These are phyloP conservation scores for Rhododendron vialii DNA, from an alignment of 148 eudicot species.

Conservation along the genomic window DNA sequence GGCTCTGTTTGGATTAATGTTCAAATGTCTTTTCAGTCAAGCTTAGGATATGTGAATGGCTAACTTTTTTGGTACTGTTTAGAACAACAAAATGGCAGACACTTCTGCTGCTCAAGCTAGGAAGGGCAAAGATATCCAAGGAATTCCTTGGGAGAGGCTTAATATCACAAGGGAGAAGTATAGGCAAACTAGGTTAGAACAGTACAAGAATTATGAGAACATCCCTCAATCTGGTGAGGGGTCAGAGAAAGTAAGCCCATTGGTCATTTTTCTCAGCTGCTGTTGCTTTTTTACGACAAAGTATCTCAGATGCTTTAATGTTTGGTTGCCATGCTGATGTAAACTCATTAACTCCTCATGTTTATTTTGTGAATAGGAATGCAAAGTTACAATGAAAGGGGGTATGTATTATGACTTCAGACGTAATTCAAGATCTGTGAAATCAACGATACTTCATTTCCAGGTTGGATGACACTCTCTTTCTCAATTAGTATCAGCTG, in stretches of 20 bases:
- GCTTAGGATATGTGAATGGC: background rate
- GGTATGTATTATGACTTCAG: constrained; percentile 61
- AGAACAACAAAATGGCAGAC: constrained; percentile 56
- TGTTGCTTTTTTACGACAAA: background rate
- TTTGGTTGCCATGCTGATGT: background rate
- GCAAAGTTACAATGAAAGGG: constrained; percentile 54
- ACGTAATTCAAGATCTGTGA: constrained; percentile 75
- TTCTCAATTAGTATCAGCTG: background rate
- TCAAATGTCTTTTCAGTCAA: background rate
- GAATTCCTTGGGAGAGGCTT: constrained; percentile 71
- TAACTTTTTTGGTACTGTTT: constrained; percentile 12
- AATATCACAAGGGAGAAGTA: constrained; percentile 56
- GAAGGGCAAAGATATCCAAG: constrained; percentile 82
- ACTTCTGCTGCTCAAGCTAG: constrained; percentile 79
- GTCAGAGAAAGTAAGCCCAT: constrained; percentile 49
- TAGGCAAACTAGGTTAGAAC: constrained; percentile 66
- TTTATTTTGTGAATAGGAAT: constrained; percentile 34
- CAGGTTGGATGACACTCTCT: constrained; percentile 40
- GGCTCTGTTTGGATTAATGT: constrained; percentile 7
- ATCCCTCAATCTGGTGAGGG: constrained; percentile 68
- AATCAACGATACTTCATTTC: constrained; percentile 78
- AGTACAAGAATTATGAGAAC: constrained; percentile 80
- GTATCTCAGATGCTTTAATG: background rate
- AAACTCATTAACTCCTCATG: background rate
- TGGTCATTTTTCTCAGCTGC: background rate